Evolutionary conservation across 306 rosid genomes (phyloP), one percentile per base, ranked within the genome.

Genomic region (Quercus agrifolia): DNA sequence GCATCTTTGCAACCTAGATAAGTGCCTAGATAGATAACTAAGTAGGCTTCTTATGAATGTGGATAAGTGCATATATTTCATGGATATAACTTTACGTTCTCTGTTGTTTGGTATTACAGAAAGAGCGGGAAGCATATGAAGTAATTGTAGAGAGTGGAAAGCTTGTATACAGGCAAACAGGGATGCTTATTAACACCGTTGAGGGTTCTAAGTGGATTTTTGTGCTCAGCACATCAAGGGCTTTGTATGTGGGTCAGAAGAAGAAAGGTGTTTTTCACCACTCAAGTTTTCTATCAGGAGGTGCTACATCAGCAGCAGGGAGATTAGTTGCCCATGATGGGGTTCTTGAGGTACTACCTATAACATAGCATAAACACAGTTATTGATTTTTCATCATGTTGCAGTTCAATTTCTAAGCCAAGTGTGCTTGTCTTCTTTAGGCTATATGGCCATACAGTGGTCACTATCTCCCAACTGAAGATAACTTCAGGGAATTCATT

Each of bases 401-500:
- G 5, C 5, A 17, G 17, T 19, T 67, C 51, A 31, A 33, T 33
- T 67, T 33, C 4, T 18, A 56, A 73, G 20, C 70, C 19, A 66
- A 59, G 19, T 80, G 58, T 23, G 13, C 70, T 1, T 15, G 20
- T 74, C 59, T 80, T 64, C 74, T 38, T 52, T 38, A 88, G 91
- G 89, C 87, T 62, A 85, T 88, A 71, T 88, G 89, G 86, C 87
- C 89, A 38, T 88, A 85, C 86, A 83, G 87, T 76, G 89, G 91
- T 33, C 89, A 83, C 79, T 88, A 85, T 55, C 86, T 88, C 69
- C 91, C 89, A 78, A 88, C 91, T 0, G 83, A 76, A 73, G 86
- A 88, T 81, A 88, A 83, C 71, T 85, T 85, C 81, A 85, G 74
- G 62, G 87, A 83, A 58, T 85, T 88, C 73, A 70, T 81, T 46